Conservation (phyloP, 441 rosid species). For the Omphalea diandra region DNA sequence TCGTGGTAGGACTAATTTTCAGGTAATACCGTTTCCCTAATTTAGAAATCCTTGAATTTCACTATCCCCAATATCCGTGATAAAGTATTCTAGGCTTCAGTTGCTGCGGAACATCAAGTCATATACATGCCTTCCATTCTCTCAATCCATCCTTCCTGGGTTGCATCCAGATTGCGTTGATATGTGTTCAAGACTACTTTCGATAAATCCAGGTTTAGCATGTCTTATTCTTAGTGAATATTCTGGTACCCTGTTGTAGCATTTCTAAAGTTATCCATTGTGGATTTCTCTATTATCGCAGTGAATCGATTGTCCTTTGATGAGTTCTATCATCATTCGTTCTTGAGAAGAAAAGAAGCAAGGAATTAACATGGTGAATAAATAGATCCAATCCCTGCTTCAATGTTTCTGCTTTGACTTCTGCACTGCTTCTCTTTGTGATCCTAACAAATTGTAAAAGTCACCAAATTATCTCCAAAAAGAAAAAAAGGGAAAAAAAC, state of each 20-base stretch:
- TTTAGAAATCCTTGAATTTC: background rate
- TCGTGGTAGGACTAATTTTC: slow-evolving; percentile 51
- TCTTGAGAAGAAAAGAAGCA: slow-evolving; percentile 33
- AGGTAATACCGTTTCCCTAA: slow-evolving; percentile 36
- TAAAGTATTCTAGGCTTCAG: slow-evolving; percentile 31
- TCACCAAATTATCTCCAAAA: too few species aligned
- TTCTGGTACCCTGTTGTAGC: background rate
- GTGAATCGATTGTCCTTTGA: slow-evolving; percentile 53
- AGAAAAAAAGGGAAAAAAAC: too few species aligned
- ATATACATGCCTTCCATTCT: slow-evolving; percentile 50
- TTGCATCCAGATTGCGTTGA: slow-evolving; percentile 61
- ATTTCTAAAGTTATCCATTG: slow-evolving; percentile 5
- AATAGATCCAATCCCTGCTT: background rate
- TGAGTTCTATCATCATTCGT: slow-evolving; percentile 55
- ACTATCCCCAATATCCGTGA: background rate
- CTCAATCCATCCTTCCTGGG: slow-evolving; percentile 37
- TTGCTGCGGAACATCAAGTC: slow-evolving; percentile 56
- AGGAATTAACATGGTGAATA: background rate
- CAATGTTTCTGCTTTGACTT: background rate
- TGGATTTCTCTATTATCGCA: slow-evolving; percentile 31
- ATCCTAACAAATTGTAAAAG: background rate
- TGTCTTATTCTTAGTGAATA: background rate
- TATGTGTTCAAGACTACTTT: slow-evolving; percentile 58
- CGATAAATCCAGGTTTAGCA: slow-evolving; percentile 49
- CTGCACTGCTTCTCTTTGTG: background rate